Conservation (phyloP, 179 eudicot genomes). For the Beta macrorhiza region DNA sequence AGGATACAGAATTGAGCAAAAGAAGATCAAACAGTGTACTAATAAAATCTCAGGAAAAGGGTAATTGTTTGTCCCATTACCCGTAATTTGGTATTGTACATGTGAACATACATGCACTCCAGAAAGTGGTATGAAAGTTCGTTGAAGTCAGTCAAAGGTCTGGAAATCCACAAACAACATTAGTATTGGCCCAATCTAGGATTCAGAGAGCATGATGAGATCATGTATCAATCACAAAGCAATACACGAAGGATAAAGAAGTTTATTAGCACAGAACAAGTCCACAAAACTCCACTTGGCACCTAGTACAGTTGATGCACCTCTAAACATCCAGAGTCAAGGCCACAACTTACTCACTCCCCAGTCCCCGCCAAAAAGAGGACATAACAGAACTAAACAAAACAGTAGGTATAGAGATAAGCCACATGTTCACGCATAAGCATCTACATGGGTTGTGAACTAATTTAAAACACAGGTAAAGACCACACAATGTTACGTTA, state of each 20-base stretch:
- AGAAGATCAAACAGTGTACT: neutral
- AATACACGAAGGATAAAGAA: neutral
- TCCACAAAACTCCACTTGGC: neutral
- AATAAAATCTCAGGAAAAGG: neutral
- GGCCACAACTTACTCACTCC: neutral
- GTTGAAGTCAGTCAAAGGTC: conserved; percentile 79
- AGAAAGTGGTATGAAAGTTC: conserved; percentile 74
- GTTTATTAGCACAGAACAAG: neutral
- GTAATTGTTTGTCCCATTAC: conserved; percentile 35
- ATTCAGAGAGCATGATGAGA: neutral
- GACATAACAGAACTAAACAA: neutral
- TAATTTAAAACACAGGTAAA: neutral
- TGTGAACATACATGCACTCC: conserved; percentile 75
- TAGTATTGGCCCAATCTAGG: neutral
- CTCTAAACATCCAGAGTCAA: neutral
- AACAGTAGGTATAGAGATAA: neutral
- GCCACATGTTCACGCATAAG: neutral
- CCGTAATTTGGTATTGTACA: conserved; percentile 49
- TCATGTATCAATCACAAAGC: conserved; percentile 5
- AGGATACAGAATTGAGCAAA: conserved; percentile 7
- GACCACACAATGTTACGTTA: neutral
- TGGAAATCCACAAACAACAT: conserved; percentile 28
- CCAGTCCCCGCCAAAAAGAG: no score
- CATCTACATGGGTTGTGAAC: neutral
- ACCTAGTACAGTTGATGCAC: neutral